These are phyloP conservation scores for Posidonia australis DNA, from an alignment of 106 monocot species.

Conservation along the genomic window DNA sequence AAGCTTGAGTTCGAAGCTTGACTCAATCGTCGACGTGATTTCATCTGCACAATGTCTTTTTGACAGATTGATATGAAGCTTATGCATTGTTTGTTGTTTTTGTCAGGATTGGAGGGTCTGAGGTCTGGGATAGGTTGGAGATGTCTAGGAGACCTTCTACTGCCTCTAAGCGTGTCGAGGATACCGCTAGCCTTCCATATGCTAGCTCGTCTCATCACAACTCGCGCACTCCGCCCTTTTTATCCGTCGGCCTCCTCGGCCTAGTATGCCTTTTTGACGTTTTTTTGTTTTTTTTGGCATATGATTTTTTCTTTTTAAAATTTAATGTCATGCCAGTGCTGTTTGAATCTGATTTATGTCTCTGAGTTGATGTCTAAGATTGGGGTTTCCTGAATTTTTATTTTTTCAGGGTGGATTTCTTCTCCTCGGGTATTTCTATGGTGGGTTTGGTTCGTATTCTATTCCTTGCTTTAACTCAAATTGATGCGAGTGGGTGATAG, in stretches of 20 bases:
- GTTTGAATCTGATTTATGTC: not conserved
- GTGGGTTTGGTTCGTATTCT: slow-evolving; percentile 13
- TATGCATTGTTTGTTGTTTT: too few relatives aligned
- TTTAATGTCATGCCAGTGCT: not conserved
- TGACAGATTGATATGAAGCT: too few relatives aligned
- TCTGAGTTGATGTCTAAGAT: not conserved
- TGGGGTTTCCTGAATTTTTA: too few relatives aligned
- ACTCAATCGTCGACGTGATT: too few relatives aligned
- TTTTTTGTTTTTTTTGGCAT: not conserved
- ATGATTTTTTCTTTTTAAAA: not conserved
- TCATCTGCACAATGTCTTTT: too few relatives aligned
- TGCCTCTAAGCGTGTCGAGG: slow-evolving; percentile 11
- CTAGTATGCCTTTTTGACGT: slow-evolving; percentile 28
- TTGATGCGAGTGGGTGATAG: too few relatives aligned
- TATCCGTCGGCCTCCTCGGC: slow-evolving; percentile 41
- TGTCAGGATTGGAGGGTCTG: too few relatives aligned
- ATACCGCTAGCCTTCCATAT: slow-evolving; percentile 7
- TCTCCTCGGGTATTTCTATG: slow-evolving; percentile 46
- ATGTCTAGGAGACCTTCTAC: slow-evolving; percentile 27
- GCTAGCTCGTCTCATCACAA: slow-evolving; percentile 11
- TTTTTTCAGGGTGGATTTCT: slow-evolving; percentile 51
- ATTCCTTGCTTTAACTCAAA: too few relatives aligned
- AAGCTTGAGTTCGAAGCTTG: too few relatives aligned
- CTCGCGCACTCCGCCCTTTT: slow-evolving; percentile 13
- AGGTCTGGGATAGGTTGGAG: too few relatives aligned